Conservation (phyloP, 139 green algal genomes). For the Chlorella sp. region DNA sequence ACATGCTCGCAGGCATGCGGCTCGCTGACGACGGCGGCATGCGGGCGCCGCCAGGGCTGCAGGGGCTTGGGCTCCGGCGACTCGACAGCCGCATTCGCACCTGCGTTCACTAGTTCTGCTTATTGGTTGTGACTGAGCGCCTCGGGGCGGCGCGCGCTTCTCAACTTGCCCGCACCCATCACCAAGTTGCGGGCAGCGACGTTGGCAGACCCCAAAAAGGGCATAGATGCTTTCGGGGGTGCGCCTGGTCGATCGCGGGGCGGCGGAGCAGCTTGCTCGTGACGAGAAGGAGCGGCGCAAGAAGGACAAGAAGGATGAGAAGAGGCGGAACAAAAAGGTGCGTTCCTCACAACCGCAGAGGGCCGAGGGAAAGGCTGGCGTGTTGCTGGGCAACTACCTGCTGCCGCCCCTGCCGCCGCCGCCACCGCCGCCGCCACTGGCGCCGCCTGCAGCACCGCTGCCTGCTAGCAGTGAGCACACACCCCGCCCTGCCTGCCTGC, state of each 20-base stretch:
- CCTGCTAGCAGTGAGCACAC: neutral
- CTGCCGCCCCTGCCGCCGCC: neutral
- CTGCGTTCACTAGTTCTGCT: too few species aligned
- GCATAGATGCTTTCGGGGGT: constrained; percentile 52
- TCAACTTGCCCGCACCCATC: too few species aligned
- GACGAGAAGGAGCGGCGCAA: constrained; percentile 41
- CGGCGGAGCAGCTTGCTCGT: constrained; percentile 39
- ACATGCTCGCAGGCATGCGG: too few species aligned
- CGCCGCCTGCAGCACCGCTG: neutral
- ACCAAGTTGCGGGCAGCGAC: too few species aligned
- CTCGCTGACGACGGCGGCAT: too few species aligned
- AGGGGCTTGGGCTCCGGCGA: too few species aligned
- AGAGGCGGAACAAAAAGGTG: constrained; percentile 56
- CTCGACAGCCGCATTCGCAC: too few species aligned
- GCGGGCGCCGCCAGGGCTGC: too few species aligned
- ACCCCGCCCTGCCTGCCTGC: neutral
- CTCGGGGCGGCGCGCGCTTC: too few species aligned
- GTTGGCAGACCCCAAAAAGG: too few species aligned
- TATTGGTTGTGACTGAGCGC: too few species aligned
- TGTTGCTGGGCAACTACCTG: neutral
- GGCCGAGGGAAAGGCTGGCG: neutral
- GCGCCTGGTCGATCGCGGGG: constrained; percentile 47
- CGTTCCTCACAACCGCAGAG: too few species aligned
- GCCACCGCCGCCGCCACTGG: neutral
- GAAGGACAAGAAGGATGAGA: constrained; percentile 45